Conservation (phyloP, 495 filamentous ascomycete genomes). For the Hapsidospora chrysogenum region DNA sequence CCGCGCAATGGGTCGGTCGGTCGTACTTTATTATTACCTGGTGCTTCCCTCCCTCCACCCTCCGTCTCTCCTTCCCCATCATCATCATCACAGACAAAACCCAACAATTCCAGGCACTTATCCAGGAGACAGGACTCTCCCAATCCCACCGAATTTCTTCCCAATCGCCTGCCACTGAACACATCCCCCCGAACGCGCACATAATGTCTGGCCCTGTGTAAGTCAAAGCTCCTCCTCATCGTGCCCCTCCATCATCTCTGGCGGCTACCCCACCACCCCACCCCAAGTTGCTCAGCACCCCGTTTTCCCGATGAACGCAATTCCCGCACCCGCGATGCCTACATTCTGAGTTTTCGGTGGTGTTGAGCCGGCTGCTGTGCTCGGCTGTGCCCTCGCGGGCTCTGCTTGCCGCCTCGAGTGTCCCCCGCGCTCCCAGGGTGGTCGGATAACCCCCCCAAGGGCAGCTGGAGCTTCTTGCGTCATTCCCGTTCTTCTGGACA, state of each 20-base stretch:
- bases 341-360: background rate
- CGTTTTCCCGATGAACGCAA: conserved; percentile 2
- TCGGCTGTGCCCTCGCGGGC: conserved; percentile 3
- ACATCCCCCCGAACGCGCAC: no score
- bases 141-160: no score
- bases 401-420: background rate
- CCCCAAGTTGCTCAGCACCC: background rate
- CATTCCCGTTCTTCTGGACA: background rate
- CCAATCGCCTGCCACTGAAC: no score
- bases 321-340: conserved; percentile 3
- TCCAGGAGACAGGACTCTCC: no score
- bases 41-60: no score
- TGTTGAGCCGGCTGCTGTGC: conserved; percentile 1
- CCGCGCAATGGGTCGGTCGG: no score
- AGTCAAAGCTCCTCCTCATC: conserved; percentile 18
- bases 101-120: no score
- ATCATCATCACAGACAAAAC: no score
- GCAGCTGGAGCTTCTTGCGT: background rate
- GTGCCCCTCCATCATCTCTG: conserved; percentile 1
- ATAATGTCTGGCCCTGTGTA: conserved; percentile 38
- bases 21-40: no score
- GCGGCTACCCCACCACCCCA: conserved; percentile 6
- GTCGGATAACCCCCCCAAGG: conserved; percentile 5
- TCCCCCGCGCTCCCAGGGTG: no score
- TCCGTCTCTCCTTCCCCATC: no score